A percentile compares a stretch with the other conserved stretches of the same genome.
Evolutionary conservation across 2,329 filamentous ascomycete species (phyloP).

Genomic region (Cordyceps cicadae): DNA sequence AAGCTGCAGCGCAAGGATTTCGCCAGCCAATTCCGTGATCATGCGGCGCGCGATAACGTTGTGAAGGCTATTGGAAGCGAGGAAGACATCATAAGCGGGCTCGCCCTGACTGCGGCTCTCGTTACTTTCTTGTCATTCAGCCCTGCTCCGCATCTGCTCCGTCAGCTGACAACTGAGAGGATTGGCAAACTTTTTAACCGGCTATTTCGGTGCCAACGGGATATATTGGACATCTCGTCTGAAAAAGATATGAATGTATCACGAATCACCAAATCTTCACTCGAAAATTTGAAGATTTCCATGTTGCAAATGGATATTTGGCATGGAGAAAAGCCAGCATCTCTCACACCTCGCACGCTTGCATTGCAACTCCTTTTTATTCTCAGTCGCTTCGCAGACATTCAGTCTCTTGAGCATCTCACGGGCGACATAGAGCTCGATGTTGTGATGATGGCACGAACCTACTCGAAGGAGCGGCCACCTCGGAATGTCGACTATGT

Average conservation of each 20-base stretch:
- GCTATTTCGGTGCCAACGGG: conserved; percentile 44
- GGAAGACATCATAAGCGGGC: conserved; percentile 53
- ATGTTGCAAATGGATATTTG: conserved; percentile 51
- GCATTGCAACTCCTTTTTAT: conserved; percentile 50
- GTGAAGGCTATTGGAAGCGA: conserved; percentile 53
- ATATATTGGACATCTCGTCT: conserved; percentile 52
- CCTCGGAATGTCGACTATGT: conserved; percentile 30
- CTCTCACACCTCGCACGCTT: conserved; percentile 54
- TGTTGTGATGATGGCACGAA: conserved; percentile 19
- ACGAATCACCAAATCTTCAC: conserved; percentile 48
- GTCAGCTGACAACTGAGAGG: conserved; percentile 47
- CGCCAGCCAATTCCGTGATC: conserved; percentile 62
- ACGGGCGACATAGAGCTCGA: conserved; percentile 22
- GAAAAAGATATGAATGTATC: conserved; percentile 64
- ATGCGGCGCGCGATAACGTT: conserved; percentile 61
- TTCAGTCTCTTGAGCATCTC: conserved; percentile 17
- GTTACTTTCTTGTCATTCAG: conserved; percentile 53
- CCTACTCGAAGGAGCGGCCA: conserved; percentile 15
- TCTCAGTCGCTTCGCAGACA: conserved; percentile 6
- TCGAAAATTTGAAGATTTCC: conserved; percentile 45
- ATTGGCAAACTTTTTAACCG: conserved; percentile 46
- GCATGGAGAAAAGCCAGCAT: conserved; percentile 41
- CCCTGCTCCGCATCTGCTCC: conserved; percentile 51
- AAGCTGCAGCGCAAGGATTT: conserved; percentile 57
- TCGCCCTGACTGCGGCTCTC: conserved; percentile 55